phyloP scores from a whole-genome alignment of 2,329 filamentous ascomycete species.

The Didymella glomerata region DNA sequence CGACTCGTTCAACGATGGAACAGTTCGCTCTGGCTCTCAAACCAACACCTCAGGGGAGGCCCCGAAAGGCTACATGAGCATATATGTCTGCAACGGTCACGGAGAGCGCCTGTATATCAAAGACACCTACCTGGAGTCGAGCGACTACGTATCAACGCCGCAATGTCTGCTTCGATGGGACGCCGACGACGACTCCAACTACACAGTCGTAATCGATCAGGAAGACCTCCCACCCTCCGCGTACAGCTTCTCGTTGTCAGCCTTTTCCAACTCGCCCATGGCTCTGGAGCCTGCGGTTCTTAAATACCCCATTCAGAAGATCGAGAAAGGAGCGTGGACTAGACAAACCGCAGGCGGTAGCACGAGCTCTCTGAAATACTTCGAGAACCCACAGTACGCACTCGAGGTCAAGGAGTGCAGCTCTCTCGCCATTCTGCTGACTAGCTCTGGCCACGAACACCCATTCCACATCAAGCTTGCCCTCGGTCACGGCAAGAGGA shows the following conservation, averaged over 20 bases:
- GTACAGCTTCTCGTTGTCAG: conserved; percentile 87
- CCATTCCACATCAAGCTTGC: conserved; percentile 87
- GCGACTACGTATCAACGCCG: conserved; percentile 91
- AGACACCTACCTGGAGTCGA: conserved; percentile 74
- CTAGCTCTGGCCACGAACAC: conserved; percentile 70
- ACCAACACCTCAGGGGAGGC: conserved; percentile 40
- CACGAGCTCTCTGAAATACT: conserved; percentile 76
- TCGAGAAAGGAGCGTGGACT: conserved; percentile 75
- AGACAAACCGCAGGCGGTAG: conserved; percentile 84
- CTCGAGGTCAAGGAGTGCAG: conserved; percentile 67
- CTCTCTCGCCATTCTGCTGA: conserved; percentile 76
- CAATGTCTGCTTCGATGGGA: conserved; percentile 86
- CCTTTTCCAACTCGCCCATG: conserved; percentile 74
- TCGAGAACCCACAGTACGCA: conserved; percentile 86
- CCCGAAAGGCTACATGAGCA: conserved; percentile 79
- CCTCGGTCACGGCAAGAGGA: conserved; percentile 76
- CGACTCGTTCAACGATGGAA: conserved; percentile 45
- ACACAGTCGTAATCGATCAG: conserved; percentile 77
- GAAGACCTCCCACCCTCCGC: conserved; percentile 75
- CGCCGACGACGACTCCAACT: conserved; percentile 59
- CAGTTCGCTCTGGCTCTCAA: conserved; percentile 33
- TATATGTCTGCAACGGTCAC: conserved; percentile 78
- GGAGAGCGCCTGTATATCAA: conserved; percentile 78
- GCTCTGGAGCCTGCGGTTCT: conserved; percentile 68
- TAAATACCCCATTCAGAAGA: conserved; percentile 66